These are phyloP conservation scores for Nyssa sinensis DNA, from an alignment of 148 eudicot species.

Conservation along the genomic window DNA sequence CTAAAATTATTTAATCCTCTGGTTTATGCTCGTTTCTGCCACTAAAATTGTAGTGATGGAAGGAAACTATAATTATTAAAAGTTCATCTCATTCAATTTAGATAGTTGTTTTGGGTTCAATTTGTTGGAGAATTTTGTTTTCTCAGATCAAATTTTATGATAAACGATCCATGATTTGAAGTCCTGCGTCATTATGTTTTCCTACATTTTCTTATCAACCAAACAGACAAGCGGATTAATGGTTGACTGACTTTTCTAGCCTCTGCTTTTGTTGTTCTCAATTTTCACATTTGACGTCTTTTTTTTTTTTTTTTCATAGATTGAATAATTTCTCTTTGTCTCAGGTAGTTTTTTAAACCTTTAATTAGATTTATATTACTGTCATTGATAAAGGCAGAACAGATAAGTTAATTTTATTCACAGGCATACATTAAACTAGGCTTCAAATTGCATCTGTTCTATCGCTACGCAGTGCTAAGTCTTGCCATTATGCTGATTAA, in stretches of 20 bases:
- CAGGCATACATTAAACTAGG: neutral
- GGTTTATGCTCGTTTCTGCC: neutral
- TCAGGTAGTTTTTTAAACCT: no score
- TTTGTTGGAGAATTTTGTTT: constrained; percentile 5
- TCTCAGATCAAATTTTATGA: no score
- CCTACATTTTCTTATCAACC: neutral
- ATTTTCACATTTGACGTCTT: neutral
- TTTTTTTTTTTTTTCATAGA: neutral
- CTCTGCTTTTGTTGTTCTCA: neutral
- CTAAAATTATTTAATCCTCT: neutral
- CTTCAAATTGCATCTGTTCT: neutral
- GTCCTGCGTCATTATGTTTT: neutral
- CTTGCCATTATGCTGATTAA: neutral
- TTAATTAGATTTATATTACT: neutral
- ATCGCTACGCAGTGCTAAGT: neutral
- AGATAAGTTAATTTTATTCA: no score
- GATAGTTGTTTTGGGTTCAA: neutral
- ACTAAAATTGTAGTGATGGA: neutral
- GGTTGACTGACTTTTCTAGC: neutral
- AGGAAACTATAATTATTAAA: neutral
- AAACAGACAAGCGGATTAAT: neutral
- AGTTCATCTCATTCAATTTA: neutral
- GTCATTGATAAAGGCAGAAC: no score
- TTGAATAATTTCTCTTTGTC: neutral
- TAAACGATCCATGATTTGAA: neutral